These are phyloP conservation scores for Aspergillus transmontanensis DNA, from an alignment of 2,329 filamentous ascomycete species.

Conservation along the genomic window DNA sequence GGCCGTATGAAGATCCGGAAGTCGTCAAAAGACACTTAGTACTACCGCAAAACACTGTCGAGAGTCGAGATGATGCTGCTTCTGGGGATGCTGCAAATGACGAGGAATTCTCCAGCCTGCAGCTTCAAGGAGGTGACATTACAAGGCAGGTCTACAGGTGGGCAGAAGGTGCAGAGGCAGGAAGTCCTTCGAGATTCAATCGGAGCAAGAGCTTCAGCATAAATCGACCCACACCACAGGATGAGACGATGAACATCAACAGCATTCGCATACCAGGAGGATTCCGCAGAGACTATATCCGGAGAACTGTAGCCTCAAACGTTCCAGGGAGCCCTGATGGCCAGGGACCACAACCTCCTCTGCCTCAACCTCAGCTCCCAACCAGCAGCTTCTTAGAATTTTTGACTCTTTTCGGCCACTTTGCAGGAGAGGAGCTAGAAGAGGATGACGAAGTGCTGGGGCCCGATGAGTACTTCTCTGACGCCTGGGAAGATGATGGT, in stretches of 20 bases:
- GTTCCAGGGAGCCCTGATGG: constrained; percentile 44
- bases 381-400: constrained; percentile 97
- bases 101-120: constrained; percentile 90
- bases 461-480: constrained; percentile 90
- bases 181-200: constrained; percentile 60
- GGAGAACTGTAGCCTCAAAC: constrained; percentile 66
- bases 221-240: constrained; percentile 74
- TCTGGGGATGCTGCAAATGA: constrained; percentile 48
- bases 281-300: constrained; percentile 86
- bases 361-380: constrained; percentile 64
- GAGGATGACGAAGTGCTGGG: constrained; percentile 90
- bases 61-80: constrained; percentile 33
- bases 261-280: constrained; percentile 92
- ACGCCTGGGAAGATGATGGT: constrained; percentile 64
- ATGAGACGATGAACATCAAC: constrained; percentile 80
- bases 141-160: constrained; percentile 95
- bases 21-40: constrained; percentile 89
- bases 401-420: constrained; percentile 91
- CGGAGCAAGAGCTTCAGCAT: constrained; percentile 88
- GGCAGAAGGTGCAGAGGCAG: constrained; percentile 82
- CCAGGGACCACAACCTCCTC: constrained; percentile 39
- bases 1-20: constrained; percentile 82
- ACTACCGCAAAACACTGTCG: constrained; percentile 57
- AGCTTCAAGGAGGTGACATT: constrained; percentile 90
- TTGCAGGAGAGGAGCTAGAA: constrained; percentile 93